Base-by-base conservation (phyloP, 345 rosid genomes). In the Eucalyptus erythrocorys region DNA sequence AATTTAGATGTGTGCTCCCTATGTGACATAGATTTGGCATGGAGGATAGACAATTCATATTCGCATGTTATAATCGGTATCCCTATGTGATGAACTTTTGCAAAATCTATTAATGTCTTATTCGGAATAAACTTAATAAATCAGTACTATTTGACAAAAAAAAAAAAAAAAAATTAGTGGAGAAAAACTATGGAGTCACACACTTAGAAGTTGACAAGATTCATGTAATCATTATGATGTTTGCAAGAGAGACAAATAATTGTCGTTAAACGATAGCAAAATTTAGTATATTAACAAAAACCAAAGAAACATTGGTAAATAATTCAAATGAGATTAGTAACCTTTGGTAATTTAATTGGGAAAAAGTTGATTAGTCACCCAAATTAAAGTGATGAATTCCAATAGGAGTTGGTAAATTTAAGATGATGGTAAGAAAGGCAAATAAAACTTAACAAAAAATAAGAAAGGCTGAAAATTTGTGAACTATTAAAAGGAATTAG, bases 1-100 rank as follows among this genome's bases (percentile, higher is more conserved):
- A 55, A 55, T 55, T 55, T 55, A 22, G 61, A 55, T 55, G 12
- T 55, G 61, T 22, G 30, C 61, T 55, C 6, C 12, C 27, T 55
- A 1, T 55, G 61, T 14, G 76, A 64, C 34, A 14, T 5, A 16
- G 37, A 64, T 64, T 30, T 64, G 37, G 19, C 71, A 64, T 64
- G 76, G 3, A 64, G 37, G 76, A n/a, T n/a, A 13, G 0, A 2
- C 76, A 64, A 64, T n/a, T 64, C 37, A 64, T 64, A 64, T 64
- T n/a, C 0, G 76, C 37, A 7, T n/a, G 37, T 64, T n/a, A 64
- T 64, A n/a, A 64, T 64, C n/a, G 37, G 76, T 14, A 64, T 64
- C 34, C 32, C 9, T 7, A 4, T 30, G 13, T 64, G 0, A 64
- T 7, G 1, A 64, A 64, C 0, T 51, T 51, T 30, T 13, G 8